These are phyloP conservation scores for Kurtzmaniella fragi DNA, from an alignment of 805 yeast species.

Conservation along the genomic window DNA sequence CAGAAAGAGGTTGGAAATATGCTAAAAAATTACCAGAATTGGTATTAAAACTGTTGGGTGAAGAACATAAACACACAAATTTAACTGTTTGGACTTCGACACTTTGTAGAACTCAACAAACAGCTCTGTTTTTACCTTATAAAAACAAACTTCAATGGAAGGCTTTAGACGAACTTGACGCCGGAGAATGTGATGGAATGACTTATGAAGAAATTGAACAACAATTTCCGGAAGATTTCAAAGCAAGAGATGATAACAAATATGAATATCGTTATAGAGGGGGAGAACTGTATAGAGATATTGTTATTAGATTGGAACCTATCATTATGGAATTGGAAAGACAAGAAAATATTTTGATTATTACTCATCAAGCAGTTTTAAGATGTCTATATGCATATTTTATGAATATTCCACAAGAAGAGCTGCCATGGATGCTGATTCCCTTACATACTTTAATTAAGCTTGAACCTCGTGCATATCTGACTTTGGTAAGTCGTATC, in stretches of 20 bases:
- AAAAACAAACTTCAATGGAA: constrained; percentile 84
- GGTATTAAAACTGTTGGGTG: constrained; percentile 60
- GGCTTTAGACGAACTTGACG: constrained; percentile 94
- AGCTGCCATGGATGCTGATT: constrained; percentile 98
- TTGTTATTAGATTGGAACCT: constrained; percentile 91
- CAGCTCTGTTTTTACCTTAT: constrained; percentile 78
- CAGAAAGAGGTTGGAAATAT: constrained; percentile 79
- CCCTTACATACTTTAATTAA: constrained; percentile 94
- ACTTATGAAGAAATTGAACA: constrained; percentile 82
- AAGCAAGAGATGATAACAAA: constrained; percentile 92
- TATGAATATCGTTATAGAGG: constrained; percentile 95
- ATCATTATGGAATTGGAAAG: constrained; percentile 97
- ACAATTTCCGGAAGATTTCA: constrained; percentile 84
- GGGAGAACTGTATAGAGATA: constrained; percentile 95
- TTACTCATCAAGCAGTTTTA: constrained; percentile 96
- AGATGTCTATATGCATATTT: constrained; percentile 96
- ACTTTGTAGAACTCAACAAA: constrained; percentile 84
- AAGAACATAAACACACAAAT: constrained; percentile 44
- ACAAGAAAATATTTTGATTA: constrained; percentile 91
- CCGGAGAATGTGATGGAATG: constrained; percentile 96
- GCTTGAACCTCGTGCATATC: constrained; percentile 92
- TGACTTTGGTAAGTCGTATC: constrained; percentile 80
- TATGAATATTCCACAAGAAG: constrained; percentile 97
- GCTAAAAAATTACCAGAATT: constrained; percentile 76
- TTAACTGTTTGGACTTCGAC: constrained; percentile 97